These are phyloP conservation scores for Euphorbia tirucalli DNA, from an alignment of 345 rosid genomes.

Conservation along the genomic window DNA sequence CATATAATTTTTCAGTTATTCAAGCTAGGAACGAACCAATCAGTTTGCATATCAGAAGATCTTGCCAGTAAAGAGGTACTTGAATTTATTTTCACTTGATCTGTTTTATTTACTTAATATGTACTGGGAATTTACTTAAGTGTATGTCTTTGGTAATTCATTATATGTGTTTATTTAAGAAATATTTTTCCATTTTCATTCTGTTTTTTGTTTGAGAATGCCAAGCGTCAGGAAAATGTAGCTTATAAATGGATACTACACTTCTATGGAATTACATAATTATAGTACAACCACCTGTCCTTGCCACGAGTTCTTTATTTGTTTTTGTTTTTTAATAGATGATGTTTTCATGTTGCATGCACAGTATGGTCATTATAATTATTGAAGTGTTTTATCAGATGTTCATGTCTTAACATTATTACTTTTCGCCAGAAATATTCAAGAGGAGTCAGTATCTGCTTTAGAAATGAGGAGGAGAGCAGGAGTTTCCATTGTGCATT, in stretches of 20 bases:
- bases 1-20: constrained; percentile 49
- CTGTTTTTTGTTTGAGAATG: background rate
- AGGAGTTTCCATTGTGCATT: constrained; percentile 69
- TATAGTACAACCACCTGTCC: background rate
- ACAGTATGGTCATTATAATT: constrained; percentile 6
- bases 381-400: constrained; percentile 21
- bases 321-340: background rate
- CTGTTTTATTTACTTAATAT: background rate
- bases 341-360: constrained; percentile 5
- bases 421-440: constrained; percentile 64
- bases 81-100: background rate
- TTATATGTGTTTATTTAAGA: background rate
- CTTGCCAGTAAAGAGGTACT: constrained; percentile 53
- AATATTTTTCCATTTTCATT: background rate
- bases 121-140: background rate
- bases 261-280: background rate
- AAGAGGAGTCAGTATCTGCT: constrained; percentile 55
- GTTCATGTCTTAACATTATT: constrained; percentile 26
- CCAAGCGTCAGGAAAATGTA: background rate
- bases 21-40: constrained; percentile 67
- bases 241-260: background rate
- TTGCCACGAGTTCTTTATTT: background rate
- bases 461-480: constrained; percentile 78
- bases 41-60: constrained; percentile 58
- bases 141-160: background rate